phyloP scores from a whole-genome alignment of 495 filamentous ascomycete species.

The Penicillium ochrochloron region DNA sequence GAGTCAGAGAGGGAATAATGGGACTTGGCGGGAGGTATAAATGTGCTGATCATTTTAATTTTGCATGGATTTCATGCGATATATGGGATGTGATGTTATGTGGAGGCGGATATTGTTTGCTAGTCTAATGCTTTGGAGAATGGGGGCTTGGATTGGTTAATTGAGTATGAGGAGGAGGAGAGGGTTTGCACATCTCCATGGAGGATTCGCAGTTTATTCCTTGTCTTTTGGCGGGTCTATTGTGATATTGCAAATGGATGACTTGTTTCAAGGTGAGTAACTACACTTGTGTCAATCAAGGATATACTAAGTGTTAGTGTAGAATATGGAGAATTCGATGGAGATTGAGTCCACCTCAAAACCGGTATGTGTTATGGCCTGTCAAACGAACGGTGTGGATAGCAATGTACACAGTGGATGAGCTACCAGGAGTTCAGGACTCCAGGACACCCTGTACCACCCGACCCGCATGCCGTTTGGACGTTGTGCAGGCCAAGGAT shows the following conservation, averaged over 20 bases:
- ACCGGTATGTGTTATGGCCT: background rate
- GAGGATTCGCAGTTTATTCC: background rate
- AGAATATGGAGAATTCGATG: background rate
- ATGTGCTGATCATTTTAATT: background rate
- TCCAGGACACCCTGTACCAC: slow-evolving; percentile 25
- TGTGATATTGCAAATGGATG: background rate
- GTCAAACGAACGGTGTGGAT: background rate
- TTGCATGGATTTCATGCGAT: background rate
- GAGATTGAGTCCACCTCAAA: background rate
- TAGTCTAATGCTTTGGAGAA: background rate
- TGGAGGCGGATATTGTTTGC: background rate
- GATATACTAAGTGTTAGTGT: background rate
- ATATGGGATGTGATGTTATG: background rate
- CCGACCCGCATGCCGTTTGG: slow-evolving; percentile 30
- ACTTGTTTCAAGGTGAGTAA: background rate
- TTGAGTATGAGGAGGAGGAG: too few species aligned
- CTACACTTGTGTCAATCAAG: background rate
- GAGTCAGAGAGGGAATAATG: background rate
- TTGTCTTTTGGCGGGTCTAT: background rate
- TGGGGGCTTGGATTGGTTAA: background rate
- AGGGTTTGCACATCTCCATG: background rate
- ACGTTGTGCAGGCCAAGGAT: slow-evolving; percentile 31
- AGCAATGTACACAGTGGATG: background rate
- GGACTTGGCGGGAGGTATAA: background rate
- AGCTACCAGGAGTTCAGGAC: background rate